Evolutionary conservation across 805 yeast genomes (phyloP), one percentile per base, ranked within the genome.

Genomic region (Ogataea corticis): DNA sequence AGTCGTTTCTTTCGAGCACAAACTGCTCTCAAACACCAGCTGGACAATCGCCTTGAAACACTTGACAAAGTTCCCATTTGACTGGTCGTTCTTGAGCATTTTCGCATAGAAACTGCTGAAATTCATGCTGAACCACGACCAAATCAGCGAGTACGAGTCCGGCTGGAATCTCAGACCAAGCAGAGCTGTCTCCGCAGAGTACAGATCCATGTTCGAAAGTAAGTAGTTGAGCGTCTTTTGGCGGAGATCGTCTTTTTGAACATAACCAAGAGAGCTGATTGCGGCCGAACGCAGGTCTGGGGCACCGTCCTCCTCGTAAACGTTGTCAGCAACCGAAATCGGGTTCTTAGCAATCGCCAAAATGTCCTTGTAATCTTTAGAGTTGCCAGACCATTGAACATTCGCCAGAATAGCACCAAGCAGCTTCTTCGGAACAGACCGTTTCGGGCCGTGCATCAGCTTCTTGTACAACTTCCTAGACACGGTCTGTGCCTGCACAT

Each of bases 341-440:
- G 82, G 70, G 45, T 72, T 72, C 50, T 79, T 80, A 11, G 74
- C 76, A 15, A 83, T 59, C 27, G 77, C 79, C 28, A 75, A 63
- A 5, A 82, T 64, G 52, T 77, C 82, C 61, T 84, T 84, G 73
- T 82, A 84, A 30, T 79, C 82, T 51, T 78, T 76, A 41, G 65
- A 62, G 30, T 66, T 65, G 13, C 54, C 56, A 16, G 40, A 27
- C 18, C 52, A 45, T 3, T 51, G 56, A 13, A 55, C 41, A 33
- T 64, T 62, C 23, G 64, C 59, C 28, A 80, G 65, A 3, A 71
- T 62, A 10, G 74, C 62, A 11, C 72, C 66, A 41, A 83, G 63
- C 15, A 84, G 51, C 49, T 75, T 79, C 40, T 67, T 67, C 2
- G 90, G 87, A 32, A 82, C 69, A 0, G 75, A 59, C 16, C 69